Percentiles rank a stretch among this genome's conserved stretches.
phyloP scores from a whole-genome alignment of 1,284 basidiomycete species.

The Baeospora myosura region DNA sequence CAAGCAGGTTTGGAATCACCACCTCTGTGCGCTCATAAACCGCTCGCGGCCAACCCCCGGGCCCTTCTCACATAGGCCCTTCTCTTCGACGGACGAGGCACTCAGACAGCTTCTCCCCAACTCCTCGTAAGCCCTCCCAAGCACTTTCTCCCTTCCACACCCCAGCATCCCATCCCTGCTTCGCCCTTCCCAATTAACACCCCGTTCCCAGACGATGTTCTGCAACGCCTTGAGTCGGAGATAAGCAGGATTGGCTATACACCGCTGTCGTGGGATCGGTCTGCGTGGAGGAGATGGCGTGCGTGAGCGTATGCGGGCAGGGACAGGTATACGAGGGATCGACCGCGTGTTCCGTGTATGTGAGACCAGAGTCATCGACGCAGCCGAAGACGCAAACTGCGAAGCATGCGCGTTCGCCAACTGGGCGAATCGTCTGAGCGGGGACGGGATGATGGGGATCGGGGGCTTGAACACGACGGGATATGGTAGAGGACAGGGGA shows the following conservation, averaged over 20 bases:
- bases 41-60: no score
- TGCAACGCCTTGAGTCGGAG: conserved; percentile 51
- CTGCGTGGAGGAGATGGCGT: conserved; percentile 18
- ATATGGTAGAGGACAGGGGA: conserved; percentile 30
- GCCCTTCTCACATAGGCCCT: no score
- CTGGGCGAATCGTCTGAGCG: conserved; percentile 24
- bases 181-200: conserved; percentile 38
- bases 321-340: neutral
- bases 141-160: conserved; percentile 48
- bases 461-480: conserved; percentile 29
- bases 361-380: neutral
- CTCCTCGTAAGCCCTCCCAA: conserved; percentile 52
- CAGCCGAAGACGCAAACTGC: conserved; percentile 13
- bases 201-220: conserved; percentile 37
- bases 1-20: no score
- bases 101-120: conserved; percentile 35
- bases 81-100: no score
- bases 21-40: no score
- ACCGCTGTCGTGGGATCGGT: conserved; percentile 32
- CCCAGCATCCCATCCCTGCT: conserved; percentile 38
- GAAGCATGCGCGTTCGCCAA: conserved; percentile 17
- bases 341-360: neutral
- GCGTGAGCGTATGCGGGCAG: neutral
- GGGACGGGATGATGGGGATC: conserved; percentile 25
- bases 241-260: conserved; percentile 52